A percentile compares a stretch with the other conserved stretches of the same genome.
These are phyloP conservation scores for Coemansia sp. DNA, from an alignment of 192 early-diverging fungal genomes.

Conservation along the genomic window DNA sequence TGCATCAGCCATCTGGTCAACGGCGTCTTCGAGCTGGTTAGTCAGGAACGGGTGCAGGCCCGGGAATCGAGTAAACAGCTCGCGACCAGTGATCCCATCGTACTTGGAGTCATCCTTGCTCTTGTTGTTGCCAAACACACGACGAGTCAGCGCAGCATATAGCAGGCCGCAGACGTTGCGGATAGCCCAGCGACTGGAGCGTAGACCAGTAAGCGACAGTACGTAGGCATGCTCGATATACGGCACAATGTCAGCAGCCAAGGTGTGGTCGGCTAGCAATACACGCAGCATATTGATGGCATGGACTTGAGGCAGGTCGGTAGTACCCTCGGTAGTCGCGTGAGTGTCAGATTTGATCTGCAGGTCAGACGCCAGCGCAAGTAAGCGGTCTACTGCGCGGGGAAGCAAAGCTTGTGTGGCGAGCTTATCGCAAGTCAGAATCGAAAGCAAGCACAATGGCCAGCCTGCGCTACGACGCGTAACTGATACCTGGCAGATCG, in stretches of 20 bases:
- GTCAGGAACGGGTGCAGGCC: constrained; percentile 77
- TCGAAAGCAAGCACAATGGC: constrained; percentile 82
- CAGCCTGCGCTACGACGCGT: constrained; percentile 91
- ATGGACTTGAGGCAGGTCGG: constrained; percentile 91
- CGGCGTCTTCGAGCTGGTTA: constrained; percentile 71
- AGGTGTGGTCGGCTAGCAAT: constrained; percentile 80
- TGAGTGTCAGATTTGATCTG: constrained; percentile 3
- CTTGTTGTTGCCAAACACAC: constrained; percentile 85
- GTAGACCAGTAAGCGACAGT: constrained; percentile 79
- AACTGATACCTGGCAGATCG: constrained; percentile 77
- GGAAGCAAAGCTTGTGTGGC: constrained; percentile 64
- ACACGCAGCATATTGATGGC: constrained; percentile 87
- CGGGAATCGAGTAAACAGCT: constrained; percentile 91
- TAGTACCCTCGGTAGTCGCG: constrained; percentile 56
- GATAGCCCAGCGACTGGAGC: constrained; percentile 84
- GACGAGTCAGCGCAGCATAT: constrained; percentile 81
- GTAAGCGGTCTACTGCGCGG: constrained; percentile 67
- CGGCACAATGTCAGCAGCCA: constrained; percentile 73
- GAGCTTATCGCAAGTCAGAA: constrained; percentile 71
- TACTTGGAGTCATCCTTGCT: constrained; percentile 70
- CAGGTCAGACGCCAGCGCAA: constrained; percentile 59
- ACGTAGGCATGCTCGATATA: constrained; percentile 78
- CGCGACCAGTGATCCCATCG: constrained; percentile 81
- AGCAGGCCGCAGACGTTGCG: constrained; percentile 94
- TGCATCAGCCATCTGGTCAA: constrained; percentile 56